phyloP scores from a whole-genome alignment of 441 rosid genomes.

The Gossypium aridum region DNA sequence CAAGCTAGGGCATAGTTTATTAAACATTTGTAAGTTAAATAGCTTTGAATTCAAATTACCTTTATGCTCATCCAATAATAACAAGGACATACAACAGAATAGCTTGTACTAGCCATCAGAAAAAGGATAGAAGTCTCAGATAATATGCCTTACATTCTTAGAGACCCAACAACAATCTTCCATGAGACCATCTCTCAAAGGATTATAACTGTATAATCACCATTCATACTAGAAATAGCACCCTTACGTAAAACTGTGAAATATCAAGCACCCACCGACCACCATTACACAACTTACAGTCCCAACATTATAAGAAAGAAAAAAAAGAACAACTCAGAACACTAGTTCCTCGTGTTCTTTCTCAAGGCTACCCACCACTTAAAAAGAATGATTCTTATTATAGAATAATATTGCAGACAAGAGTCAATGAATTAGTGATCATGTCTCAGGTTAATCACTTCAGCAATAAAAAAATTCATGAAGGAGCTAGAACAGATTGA shows the following conservation, averaged over 20 bases:
- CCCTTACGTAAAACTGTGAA: background rate
- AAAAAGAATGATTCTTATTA: background rate
- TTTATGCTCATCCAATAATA: background rate
- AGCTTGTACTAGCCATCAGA: background rate
- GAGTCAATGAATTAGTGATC: background rate
- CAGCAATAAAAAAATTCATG: background rate
- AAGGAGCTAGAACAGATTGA: background rate
- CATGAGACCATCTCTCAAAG: background rate
- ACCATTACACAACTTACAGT: background rate
- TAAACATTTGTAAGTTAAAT: background rate
- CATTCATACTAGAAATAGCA: background rate
- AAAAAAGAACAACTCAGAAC: background rate
- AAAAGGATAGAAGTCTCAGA: background rate
- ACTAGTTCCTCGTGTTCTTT: background rate
- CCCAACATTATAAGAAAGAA: background rate
- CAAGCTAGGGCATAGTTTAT: background rate
- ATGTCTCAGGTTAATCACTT: background rate
- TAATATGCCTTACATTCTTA: background rate
- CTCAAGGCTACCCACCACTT: background rate
- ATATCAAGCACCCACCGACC: background rate
- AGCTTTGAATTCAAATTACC: background rate
- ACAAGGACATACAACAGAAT: background rate
- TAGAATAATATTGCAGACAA: background rate
- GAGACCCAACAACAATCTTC: constrained; percentile 2
- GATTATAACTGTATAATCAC: background rate